A percentile compares a stretch with the other conserved stretches of the same genome.
phyloP scores from a whole-genome alignment of 305 asterid species.

The Fraxinus xanthoxyloides region DNA sequence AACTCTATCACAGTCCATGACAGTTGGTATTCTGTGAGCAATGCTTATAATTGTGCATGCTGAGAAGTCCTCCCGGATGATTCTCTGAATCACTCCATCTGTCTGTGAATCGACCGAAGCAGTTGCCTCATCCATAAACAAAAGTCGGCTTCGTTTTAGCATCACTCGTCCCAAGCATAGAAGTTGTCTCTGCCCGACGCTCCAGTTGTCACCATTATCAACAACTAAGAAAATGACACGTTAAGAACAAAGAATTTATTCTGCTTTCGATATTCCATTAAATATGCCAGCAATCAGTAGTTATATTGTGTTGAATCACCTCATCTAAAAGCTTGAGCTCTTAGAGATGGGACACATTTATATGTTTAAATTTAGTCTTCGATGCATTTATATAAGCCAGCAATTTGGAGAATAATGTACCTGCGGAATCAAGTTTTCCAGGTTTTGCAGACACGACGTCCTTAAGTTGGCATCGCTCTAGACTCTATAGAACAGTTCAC shows the following conservation, averaged over 20 bases:
- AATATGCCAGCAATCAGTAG: background rate
- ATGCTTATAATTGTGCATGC: constrained; percentile 92
- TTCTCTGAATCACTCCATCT: constrained; percentile 86
- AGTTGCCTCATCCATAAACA: constrained; percentile 96
- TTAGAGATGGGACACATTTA: background rate
- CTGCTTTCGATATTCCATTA: background rate
- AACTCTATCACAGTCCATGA: constrained; percentile 94
- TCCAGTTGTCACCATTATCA: constrained; percentile 96
- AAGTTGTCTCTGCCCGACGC: constrained; percentile 97
- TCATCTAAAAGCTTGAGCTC: background rate
- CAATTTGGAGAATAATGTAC: constrained; percentile 24
- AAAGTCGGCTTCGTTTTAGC: constrained; percentile 75
- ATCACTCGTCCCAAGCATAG: constrained; percentile 91
- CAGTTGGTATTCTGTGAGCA: constrained; percentile 96
- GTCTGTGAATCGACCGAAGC: constrained; percentile 95
- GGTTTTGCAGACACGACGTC: constrained; percentile 83
- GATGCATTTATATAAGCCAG: background rate
- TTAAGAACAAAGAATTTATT: background rate
- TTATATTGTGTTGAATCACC: background rate
- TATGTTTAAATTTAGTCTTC: background rate
- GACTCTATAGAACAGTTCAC: constrained; percentile 49
- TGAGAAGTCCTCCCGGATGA: constrained; percentile 86
- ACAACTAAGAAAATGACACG: constrained; percentile 37
- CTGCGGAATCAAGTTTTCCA: constrained; percentile 77
- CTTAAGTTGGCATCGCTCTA: constrained; percentile 93